Evolutionary conservation across 495 filamentous ascomycete genomes (phyloP), one percentile per base, ranked within the genome.

Genomic region (Podospora didyma): DNA sequence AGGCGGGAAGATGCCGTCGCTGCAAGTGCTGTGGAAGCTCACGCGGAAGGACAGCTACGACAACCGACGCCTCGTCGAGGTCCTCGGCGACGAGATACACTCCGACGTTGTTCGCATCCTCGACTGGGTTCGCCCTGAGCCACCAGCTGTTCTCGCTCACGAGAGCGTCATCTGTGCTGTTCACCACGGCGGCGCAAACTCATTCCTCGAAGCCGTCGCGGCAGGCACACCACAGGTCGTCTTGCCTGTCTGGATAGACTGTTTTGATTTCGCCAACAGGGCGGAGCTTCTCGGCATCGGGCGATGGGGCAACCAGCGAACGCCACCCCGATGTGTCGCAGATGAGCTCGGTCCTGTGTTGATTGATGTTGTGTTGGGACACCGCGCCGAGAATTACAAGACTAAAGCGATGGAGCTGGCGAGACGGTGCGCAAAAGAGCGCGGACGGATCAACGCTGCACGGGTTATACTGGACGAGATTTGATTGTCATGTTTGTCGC

Each of bases 221-320:
- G 73, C 71, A 3, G 78, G 79, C 1, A 68, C 76, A 6, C 77
- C 79, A 3, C 78, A 81, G 47, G 69, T 83, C 2, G 61, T 83
- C 4, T 69, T 82, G 1, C 77, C 80, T 0, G 70, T 75, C 28
- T 82, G 80, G 79, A 74, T 79, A 52, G 80, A 83, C 57, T 77
- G 73, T 22, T 82, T 75, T 45, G 80, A 82, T 46, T 81, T 79
- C 56, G 78, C 79, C 2, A 69, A 75, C 7, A 63, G 79, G 19
- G 75, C 72, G 2, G 80, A 83, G 56, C 72, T 74, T 59, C 65
- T 80, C 0, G 75, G 76, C 1, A 75, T 83, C 28, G 79, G 80
- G 0, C 68, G 77, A 0, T 77, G 78, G 57, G 80, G 75, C 3
- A 83, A 70, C 39, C 45, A 39, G 50, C 7, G 21, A n/a, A 49